phyloP scores from a whole-genome alignment of 495 filamentous ascomycete species.

The Sphaerosporella brunnea region DNA sequence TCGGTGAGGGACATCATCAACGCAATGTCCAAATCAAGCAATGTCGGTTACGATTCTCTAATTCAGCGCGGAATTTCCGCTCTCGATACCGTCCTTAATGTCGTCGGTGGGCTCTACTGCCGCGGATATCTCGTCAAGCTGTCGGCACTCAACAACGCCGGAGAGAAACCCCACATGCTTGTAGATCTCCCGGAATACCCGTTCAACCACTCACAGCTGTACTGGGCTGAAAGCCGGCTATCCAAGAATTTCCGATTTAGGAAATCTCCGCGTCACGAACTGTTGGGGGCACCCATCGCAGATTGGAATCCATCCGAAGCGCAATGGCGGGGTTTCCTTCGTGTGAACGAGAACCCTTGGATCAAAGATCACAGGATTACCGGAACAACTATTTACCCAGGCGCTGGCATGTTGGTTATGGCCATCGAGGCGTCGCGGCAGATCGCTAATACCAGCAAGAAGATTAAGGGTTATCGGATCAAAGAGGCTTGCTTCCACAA shows the following conservation, averaged over 20 bases:
- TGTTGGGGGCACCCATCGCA: constrained; percentile 35
- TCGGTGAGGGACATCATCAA: constrained; percentile 30
- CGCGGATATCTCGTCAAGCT: constrained; percentile 26
- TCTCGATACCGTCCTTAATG: constrained; percentile 23
- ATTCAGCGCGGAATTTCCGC: constrained; percentile 26
- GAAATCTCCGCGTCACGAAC: constrained; percentile 32
- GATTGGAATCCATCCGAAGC: constrained; percentile 35
- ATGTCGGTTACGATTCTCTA: constrained; percentile 29
- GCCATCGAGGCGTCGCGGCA: constrained; percentile 33
- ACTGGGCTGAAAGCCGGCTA: constrained; percentile 32
- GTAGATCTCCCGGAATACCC: constrained; percentile 34
- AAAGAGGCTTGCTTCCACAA: constrained; percentile 20
- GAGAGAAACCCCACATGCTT: constrained; percentile 7
- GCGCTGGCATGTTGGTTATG: constrained; percentile 39
- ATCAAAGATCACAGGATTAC: constrained; percentile 31
- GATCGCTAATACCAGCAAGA: background rate
- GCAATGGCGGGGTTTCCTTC: constrained; percentile 38
- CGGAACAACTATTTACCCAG: constrained; percentile 36
- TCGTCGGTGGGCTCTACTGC: constrained; percentile 29
- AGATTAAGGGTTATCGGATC: background rate
- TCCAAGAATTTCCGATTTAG: constrained; percentile 33
- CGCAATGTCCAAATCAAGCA: background rate
- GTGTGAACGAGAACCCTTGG: constrained; percentile 37
- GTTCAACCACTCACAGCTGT: constrained; percentile 29
- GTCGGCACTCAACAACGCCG: background rate